Base-by-base conservation (phyloP, 2,329 filamentous ascomycete genomes). In the Waltergamsia citrina region DNA sequence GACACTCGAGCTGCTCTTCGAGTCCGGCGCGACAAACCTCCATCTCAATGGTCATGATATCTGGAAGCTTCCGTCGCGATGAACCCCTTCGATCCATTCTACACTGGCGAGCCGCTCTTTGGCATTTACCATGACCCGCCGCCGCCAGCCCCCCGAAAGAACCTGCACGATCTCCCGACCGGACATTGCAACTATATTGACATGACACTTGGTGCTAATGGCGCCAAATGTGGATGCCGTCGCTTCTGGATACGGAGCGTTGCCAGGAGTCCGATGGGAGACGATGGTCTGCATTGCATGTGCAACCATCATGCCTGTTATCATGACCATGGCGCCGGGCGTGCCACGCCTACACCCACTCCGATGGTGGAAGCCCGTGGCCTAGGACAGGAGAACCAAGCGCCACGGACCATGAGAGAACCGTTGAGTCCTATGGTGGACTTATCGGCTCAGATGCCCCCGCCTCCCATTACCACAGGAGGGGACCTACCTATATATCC, bases 231-330 rank as follows among this genome's bases (percentile, higher is more conserved):
- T 41, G 73, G 73, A 48, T 78, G 73, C 44, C 71, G 72, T 43
- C 71, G 71, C 34, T 78, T 77, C 54, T 78, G 71, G 71, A 65
- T 63, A 46, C 65, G 64, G 40, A 55, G 54, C 35, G 43, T 50
- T 35, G 42, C 49, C 29, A 54, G 46, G 21, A 50, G 52, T 32
- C 48, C 56, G 30, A 26, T 10, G 4, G 9, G 19, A 7, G 36
- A 34, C 23, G 33, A 32, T 16, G 35, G 18, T 19, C 57, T 59
- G 39, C 74, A 65, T 62, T 78, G 73, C 54, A 76, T 77, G 72
- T 78, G 73, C 46, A 69, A 67, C 34, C 73, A 78, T 43, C 73
- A 78, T 51, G 73, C 73, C 34, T 78, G 73, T 50, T 78, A 64
- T 40, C 73, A 78, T 40, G 72, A 76, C 49, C 62, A 74, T 43